Evolutionary conservation across 306 rosid species (phyloP), one percentile per base, ranked within the genome.

Genomic region (Quercus variabilis): DNA sequence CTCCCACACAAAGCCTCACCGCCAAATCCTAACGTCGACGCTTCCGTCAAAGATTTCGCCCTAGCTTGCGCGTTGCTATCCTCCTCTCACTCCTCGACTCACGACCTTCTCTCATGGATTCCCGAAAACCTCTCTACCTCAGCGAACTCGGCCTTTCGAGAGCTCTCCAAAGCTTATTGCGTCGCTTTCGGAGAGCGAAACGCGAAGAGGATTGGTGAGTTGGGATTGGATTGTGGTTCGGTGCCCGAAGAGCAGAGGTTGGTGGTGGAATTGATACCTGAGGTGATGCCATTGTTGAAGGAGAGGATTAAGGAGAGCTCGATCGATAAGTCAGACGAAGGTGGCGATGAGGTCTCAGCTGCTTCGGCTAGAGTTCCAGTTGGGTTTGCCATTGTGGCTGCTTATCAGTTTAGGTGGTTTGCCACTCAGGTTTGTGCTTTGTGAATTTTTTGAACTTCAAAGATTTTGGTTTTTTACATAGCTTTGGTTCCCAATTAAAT

Each of bases 361-460:
- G 99, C 97, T 0, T 91, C 99, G 0, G 94, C 96, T 0, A 89
- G 97, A 83, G 78, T 20, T 17, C 98, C 98, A 1, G 99, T 85
- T 15, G 94, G 89, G 67, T 89, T 88, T 64, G 93, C 97, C 25
- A 62, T 92, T 74, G 82, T 88, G 28, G 96, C 99, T 65, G 92
- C 97, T 75, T 82, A 74, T 86, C 98, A 95, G 88, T 81, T 95
- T 80, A 81, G 97, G 79, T 95, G 99, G 98, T 88, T 95, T 85
- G 86, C 89, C 74, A 85, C 92, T n/a, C 90, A 95, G 98, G 99
- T 94, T 49, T 19, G 72, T 12, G 35, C n/a, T 74, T 64, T 79
- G 23, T 4, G 64, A 28, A 9, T 17, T 69, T 41, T 5, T 12
- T 30, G 35, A 58, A 69, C 26, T 70, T 56, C 5, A 14, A 8